phyloP scores from a whole-genome alignment of 1,284 basidiomycete genomes.

The Boletus mariae region DNA sequence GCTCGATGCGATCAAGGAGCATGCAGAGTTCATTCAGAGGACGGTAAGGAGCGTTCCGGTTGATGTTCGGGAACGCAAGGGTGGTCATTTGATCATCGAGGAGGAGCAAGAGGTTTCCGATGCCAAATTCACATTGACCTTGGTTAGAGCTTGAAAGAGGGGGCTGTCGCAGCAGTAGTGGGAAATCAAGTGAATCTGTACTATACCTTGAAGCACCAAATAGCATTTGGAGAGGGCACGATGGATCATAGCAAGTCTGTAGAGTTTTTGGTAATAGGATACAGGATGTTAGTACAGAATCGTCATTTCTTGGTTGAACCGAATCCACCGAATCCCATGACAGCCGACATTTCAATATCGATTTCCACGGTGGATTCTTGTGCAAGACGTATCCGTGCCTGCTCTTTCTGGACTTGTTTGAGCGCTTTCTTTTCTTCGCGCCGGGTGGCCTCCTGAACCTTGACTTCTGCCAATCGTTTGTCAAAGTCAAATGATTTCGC shows the following conservation, averaged over 20 bases:
- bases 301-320: slow-evolving; percentile 74
- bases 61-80: slow-evolving; percentile 53
- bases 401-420: slow-evolving; percentile 71
- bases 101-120: slow-evolving; percentile 89
- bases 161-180: too few relatives aligned
- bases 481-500: slow-evolving; percentile 94
- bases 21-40: slow-evolving; percentile 72
- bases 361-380: slow-evolving; percentile 50
- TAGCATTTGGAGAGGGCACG: neutral
- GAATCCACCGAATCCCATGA: slow-evolving; percentile 95
- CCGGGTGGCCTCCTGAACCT: slow-evolving; percentile 61
- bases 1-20: slow-evolving; percentile 64
- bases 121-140: slow-evolving; percentile 70
- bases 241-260: neutral
- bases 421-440: slow-evolving; percentile 69
- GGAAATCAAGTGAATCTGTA: slow-evolving; percentile 3
- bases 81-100: slow-evolving; percentile 54
- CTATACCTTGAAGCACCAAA: slow-evolving; percentile 16
- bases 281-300: slow-evolving; percentile 30
- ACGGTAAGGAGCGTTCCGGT: slow-evolving; percentile 74
- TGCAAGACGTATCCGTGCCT: slow-evolving; percentile 58
- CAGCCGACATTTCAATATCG: slow-evolving; percentile 67
- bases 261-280: slow-evolving; percentile 22
- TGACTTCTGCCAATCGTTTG: slow-evolving; percentile 80
- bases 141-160: slow-evolving; percentile 42